phyloP scores from a whole-genome alignment of 73 alveolate species.

The Paramecium sexaurelia region DNA sequence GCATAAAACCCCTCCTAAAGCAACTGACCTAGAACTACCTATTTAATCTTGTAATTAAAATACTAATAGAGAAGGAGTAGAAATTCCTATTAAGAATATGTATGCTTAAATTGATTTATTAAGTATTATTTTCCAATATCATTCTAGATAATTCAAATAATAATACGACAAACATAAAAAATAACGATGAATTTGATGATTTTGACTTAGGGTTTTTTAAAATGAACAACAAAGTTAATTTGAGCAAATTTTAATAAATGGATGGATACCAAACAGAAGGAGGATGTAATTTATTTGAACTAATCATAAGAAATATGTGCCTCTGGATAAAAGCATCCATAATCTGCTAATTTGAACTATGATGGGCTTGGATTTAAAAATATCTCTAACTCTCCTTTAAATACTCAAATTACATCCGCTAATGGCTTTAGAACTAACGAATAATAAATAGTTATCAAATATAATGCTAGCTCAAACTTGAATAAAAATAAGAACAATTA shows the following conservation, averaged over 20 bases:
- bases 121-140: not conserved
- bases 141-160: not conserved
- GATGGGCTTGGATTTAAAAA: not conserved
- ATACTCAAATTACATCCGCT: not conserved
- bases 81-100: slow-evolving; percentile 53
- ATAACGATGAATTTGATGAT: slow-evolving; percentile 51
- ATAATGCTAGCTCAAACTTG: not conserved
- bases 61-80: slow-evolving; percentile 3
- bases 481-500: not conserved
- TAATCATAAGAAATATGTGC: not conserved
- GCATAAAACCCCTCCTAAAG: slow-evolving; percentile 72
- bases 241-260: not conserved
- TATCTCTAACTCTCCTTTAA: not conserved
- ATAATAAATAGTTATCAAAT: slow-evolving; percentile 21
- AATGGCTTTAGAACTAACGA: not conserved
- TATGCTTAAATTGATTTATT: slow-evolving; percentile 34
- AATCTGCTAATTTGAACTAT: slow-evolving; percentile 26
- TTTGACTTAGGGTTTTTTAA: not conserved
- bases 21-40: slow-evolving; percentile 64
- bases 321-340: not conserved
- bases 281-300: not conserved
- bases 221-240: not conserved
- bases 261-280: slow-evolving; percentile 10
- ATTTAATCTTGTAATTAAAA: not conserved
- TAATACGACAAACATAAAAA: not conserved